Percentiles rank a stretch among this genome's conserved stretches.
phyloP scores from a whole-genome alignment of 768 basidiomycete species.

The Neoboletus magnificus region DNA sequence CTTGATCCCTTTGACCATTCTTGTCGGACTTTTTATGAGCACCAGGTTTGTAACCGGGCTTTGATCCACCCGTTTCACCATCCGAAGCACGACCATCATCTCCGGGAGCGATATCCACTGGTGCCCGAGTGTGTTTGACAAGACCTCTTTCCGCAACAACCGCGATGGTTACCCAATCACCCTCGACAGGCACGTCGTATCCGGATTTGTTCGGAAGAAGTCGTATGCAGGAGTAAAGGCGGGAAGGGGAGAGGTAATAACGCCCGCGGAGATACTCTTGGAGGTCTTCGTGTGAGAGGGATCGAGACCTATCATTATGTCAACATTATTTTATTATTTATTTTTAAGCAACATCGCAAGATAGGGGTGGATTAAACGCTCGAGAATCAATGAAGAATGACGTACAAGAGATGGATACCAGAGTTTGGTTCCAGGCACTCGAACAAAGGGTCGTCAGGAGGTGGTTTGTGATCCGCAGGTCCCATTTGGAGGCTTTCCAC shows the following conservation, averaged over 20 bases:
- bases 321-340: slow-evolving; percentile 2
- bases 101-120: slow-evolving; percentile 46
- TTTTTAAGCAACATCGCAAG: neutral
- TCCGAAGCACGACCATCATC: slow-evolving; percentile 43
- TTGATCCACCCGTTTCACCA: slow-evolving; percentile 16
- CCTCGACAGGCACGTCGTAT: slow-evolving; percentile 87
- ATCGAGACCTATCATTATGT: slow-evolving; percentile 58
- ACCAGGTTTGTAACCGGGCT: neutral
- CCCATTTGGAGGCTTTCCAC: slow-evolving; percentile 77
- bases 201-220: slow-evolving; percentile 74
- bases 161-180: slow-evolving; percentile 95
- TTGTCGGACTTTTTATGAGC: slow-evolving; percentile 16
- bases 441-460: slow-evolving; percentile 73
- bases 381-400: slow-evolving; percentile 13
- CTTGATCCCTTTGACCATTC: slow-evolving; percentile 11
- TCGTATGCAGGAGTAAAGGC: slow-evolving; percentile 81
- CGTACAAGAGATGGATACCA: slow-evolving; percentile 78
- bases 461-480: slow-evolving; percentile 69
- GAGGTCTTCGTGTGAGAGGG: slow-evolving; percentile 69
- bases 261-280: slow-evolving; percentile 79
- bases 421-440: slow-evolving; percentile 87
- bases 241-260: slow-evolving; percentile 86
- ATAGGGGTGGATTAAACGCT: neutral
- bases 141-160: slow-evolving; percentile 91
- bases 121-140: slow-evolving; percentile 67